Conservation (phyloP, 2,329 filamentous ascomycete species). For the Penicillium sp. region DNA sequence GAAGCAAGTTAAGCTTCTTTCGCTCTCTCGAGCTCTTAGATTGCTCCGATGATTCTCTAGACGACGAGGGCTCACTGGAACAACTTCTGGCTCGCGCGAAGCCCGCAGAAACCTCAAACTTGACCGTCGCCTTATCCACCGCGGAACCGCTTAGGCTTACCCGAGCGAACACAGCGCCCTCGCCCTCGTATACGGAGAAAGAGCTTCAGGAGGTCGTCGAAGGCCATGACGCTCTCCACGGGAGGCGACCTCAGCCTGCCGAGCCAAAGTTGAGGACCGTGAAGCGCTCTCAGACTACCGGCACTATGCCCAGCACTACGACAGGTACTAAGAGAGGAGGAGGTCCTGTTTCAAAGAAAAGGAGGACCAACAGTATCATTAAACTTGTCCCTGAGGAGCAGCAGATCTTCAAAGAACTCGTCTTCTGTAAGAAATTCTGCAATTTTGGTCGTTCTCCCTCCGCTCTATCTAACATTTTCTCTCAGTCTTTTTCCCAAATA, state of each 20-base stretch:
- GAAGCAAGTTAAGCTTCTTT: constrained; percentile 41
- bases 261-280: constrained; percentile 4
- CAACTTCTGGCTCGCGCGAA: constrained; percentile 16
- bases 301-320: constrained; percentile 11
- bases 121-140: not conserved
- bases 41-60: constrained; percentile 28
- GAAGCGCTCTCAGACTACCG: constrained; percentile 18
- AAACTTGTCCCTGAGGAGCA: constrained; percentile 55
- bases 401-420: constrained; percentile 62
- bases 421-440: constrained; percentile 54
- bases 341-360: constrained; percentile 26
- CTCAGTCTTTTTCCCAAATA: constrained; percentile 74
- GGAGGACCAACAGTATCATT: constrained; percentile 37
- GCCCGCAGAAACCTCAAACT: constrained; percentile 2
- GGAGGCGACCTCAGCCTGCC: not conserved
- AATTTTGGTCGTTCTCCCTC: not conserved
- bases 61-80: constrained; percentile 27
- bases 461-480: constrained; percentile 8
- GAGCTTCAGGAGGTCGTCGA: not conserved
- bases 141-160: constrained; percentile 5
- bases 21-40: constrained; percentile 38
- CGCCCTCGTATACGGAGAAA: constrained; percentile 4
- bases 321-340: constrained; percentile 8
- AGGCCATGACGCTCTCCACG: not conserved
- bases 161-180: constrained; percentile 15